Conservation (phyloP, 148 eudicot genomes). For the Persicaria tinctoria region DNA sequence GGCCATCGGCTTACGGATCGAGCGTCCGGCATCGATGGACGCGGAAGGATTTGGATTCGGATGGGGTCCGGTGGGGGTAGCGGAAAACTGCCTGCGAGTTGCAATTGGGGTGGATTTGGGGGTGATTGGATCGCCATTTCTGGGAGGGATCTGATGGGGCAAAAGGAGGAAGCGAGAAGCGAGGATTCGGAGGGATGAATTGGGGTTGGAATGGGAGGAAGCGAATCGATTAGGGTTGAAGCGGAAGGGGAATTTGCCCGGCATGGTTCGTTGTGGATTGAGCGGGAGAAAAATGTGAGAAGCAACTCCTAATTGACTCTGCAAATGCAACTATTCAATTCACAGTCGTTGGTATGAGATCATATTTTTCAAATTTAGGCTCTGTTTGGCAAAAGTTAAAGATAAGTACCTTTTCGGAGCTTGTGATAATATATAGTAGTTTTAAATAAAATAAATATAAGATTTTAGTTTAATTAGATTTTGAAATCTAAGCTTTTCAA, state of each 20-base stretch:
- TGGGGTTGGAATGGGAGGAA: background rate
- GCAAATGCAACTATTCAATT: background rate
- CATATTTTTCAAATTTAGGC: too few relatives aligned
- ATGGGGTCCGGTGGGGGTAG: background rate
- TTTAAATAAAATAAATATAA: too few relatives aligned
- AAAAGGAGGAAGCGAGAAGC: background rate
- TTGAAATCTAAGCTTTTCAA: too few relatives aligned
- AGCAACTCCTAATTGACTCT: too few relatives aligned
- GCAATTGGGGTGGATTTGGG: background rate
- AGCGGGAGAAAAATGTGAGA: background rate
- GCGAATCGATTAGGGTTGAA: conserved; percentile 5
- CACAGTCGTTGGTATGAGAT: background rate
- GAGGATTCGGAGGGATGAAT: background rate
- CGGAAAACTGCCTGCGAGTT: background rate
- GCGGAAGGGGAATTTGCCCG: conserved; percentile 1
- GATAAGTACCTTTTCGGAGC: too few relatives aligned
- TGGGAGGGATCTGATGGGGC: background rate
- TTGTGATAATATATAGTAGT: too few relatives aligned
- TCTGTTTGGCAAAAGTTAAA: too few relatives aligned
- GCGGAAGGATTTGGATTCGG: conserved; percentile 10
- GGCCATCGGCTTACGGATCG: conserved; percentile 57
- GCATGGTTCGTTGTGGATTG: conserved; percentile 11
- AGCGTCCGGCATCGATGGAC: conserved; percentile 65
- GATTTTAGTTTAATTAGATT: too few relatives aligned
- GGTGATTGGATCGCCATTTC: conserved; percentile 1